Base-by-base conservation (phyloP, 495 filamentous ascomycete species). In the Saxophila tyrrhenica region DNA sequence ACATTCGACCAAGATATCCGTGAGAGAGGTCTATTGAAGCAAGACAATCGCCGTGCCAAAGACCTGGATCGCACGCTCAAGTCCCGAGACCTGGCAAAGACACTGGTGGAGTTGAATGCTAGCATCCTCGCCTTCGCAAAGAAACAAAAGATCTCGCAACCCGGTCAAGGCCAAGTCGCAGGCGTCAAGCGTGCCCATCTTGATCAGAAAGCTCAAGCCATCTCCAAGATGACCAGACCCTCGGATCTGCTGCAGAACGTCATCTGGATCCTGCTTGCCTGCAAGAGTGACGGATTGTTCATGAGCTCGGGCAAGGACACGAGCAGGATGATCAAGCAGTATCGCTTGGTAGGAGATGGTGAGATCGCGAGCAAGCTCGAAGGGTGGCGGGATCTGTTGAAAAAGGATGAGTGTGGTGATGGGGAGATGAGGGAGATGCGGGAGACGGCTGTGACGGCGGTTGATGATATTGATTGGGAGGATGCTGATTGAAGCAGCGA, bases 261-360 rank as follows among this genome's bases (percentile, higher is more conserved):
- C 3, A 29, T 55, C 10, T 62, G 59, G 59, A 25, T 62, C 10
- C 25, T 58, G 35, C 51, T 62, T 2, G 54, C 55, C 5, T n/a
- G 29, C 2, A 7, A 38, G 3, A 21, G 32, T 0, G 58, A 60
- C 11, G 58, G 48, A 1, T 24, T 62, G 19, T 62, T 54, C 45
- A 54, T 58, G 46, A 58, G 59, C 25, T 25, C 59, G 11, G 59
- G 59, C 21, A 62, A 52, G 25, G 59, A 62, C 45, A 62, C 59
- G 2, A 62, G 24, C 3, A 25, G 59, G 39, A 62, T 62, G 59
- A 54, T 62, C 25, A 58, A 50, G 39, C 55, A 39, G 41, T 58
- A 51, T 21, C 38, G 39, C 1, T 11, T 39, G 19, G 52, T 53
- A 13, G 50, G 56, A 7, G 56, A 49, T 24, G 25, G 24, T 41